These are phyloP conservation scores for Lolium perenne DNA, from an alignment of 176 grass and related monocot species.

Conservation along the genomic window DNA sequence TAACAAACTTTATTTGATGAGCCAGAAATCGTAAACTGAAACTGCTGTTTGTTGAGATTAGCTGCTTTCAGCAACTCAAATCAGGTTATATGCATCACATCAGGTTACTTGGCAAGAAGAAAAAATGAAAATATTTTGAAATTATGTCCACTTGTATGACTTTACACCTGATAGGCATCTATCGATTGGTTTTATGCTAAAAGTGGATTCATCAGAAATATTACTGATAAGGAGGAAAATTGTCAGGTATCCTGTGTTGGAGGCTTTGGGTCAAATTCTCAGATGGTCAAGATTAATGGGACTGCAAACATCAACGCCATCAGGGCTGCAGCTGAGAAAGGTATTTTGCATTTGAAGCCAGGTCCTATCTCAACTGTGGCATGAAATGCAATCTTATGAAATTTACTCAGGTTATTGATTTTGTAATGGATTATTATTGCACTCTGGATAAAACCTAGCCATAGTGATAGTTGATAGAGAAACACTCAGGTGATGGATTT, in stretches of 20 bases:
- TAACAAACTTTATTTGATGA: not conserved
- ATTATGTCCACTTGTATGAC: not conserved
- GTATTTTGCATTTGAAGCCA: conserved; percentile 41
- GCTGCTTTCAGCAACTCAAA: not conserved
- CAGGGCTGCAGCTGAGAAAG: conserved; percentile 85
- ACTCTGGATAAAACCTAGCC: not conserved
- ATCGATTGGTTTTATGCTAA: not conserved
- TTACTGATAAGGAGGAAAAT: conserved; percentile 27
- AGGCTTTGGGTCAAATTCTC: conserved; percentile 89
- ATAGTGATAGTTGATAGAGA: not conserved
- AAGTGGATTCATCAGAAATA: conserved; percentile 1
- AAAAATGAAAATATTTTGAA: not conserved
- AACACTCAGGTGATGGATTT: not conserved
- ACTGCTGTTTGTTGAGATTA: conserved; percentile 1
- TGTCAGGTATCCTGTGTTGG: conserved; percentile 95
- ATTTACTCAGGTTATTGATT: not conserved
- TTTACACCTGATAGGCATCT: conserved; percentile 11
- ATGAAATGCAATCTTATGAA: conserved; percentile 2
- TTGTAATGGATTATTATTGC: too few relatives aligned
- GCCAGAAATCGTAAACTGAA: not conserved
- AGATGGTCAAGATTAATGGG: conserved; percentile 96
- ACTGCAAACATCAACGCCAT: conserved; percentile 97
- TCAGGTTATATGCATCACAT: not conserved
- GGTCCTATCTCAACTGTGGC: not conserved
- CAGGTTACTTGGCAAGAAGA: not conserved